These are phyloP conservation scores for Arachnomyces sp. DNA, from an alignment of 2,329 filamentous ascomycete species.

Conservation along the genomic window DNA sequence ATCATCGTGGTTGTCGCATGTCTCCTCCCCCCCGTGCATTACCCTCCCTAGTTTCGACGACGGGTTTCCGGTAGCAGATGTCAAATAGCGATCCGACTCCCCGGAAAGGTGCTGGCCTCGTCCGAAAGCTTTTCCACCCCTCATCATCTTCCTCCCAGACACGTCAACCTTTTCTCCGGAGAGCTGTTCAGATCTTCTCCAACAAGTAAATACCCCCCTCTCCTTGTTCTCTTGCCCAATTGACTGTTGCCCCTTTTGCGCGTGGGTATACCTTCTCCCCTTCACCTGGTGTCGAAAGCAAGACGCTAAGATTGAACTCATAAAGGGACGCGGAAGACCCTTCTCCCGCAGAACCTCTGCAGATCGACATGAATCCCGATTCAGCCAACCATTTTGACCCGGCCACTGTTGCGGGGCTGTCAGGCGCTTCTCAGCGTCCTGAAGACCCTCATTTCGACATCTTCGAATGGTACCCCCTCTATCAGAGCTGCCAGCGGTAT, in stretches of 20 bases:
- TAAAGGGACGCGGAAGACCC: conserved; percentile 3
- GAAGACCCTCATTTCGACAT: conserved; percentile 50
- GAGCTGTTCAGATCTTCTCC: conserved; percentile 26
- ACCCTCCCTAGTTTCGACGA: conserved; percentile 7
- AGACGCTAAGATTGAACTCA: conserved; percentile 1
- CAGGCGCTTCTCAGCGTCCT: conserved; percentile 27
- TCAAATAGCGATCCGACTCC: conserved; percentile 26
- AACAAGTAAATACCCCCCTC: conserved; percentile 23
- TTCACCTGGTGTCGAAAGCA: conserved; percentile 1
- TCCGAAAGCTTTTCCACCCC: conserved; percentile 27
- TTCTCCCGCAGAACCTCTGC: conserved; percentile 7
- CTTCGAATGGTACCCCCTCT: conserved; percentile 86
- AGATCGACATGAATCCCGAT: conserved; percentile 6
- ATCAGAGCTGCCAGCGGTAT: conserved; percentile 81
- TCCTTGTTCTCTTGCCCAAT: conserved; percentile 6
- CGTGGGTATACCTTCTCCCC: too few species aligned
- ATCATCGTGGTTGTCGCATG: conserved; percentile 1
- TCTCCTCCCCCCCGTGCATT: conserved; percentile 1
- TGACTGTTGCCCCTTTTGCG: background rate
- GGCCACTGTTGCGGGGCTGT: conserved; percentile 29
- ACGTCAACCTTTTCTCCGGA: conserved; percentile 26
- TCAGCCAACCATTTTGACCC: conserved; percentile 24
- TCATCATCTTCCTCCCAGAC: conserved; percentile 19
- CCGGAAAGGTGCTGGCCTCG: conserved; percentile 24
- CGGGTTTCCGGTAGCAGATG: conserved; percentile 27